Conservation (phyloP, 805 yeast genomes). For the Saccharomycopsis oosterbeekiorum region DNA sequence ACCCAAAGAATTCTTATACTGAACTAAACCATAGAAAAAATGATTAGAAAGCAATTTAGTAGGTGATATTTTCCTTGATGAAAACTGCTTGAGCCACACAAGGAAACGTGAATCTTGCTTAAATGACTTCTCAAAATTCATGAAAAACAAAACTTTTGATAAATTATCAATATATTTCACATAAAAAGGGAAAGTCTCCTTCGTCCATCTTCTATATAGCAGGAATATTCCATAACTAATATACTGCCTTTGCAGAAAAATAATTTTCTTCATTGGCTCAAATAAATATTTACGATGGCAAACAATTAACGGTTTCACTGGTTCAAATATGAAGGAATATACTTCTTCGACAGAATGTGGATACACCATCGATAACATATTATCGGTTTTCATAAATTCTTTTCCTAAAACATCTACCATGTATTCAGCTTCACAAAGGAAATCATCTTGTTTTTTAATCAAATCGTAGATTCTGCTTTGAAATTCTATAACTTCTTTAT, state of each 20-base stretch:
- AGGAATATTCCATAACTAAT: constrained; percentile 13
- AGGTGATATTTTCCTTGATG: constrained; percentile 2
- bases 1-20: constrained; percentile 12
- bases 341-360: constrained; percentile 8
- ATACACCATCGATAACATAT: constrained; percentile 2
- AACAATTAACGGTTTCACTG: constrained; percentile 12
- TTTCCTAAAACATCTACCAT: constrained; percentile 12
- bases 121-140: constrained; percentile 14
- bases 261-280: constrained; percentile 16
- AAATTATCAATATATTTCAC: constrained; percentile 14
- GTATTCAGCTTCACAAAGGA: constrained; percentile 9
- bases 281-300: constrained; percentile 11
- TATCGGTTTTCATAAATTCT: constrained; percentile 3
- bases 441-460: constrained; percentile 14
- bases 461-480: constrained; percentile 17
- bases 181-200: constrained; percentile 6
- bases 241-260: constrained; percentile 10
- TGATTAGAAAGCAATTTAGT: constrained; percentile 13
- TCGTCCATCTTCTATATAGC: constrained; percentile 14
- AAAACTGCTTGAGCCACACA: constrained; percentile 11
- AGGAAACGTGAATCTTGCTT: constrained; percentile 11
- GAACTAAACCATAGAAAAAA: constrained; percentile 14
- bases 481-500: constrained; percentile 4
- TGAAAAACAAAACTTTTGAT: constrained; percentile 12
- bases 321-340: constrained; percentile 10